phyloP scores from a whole-genome alignment of 1,284 basidiomycete species.

The Cryptococcus sp. region DNA sequence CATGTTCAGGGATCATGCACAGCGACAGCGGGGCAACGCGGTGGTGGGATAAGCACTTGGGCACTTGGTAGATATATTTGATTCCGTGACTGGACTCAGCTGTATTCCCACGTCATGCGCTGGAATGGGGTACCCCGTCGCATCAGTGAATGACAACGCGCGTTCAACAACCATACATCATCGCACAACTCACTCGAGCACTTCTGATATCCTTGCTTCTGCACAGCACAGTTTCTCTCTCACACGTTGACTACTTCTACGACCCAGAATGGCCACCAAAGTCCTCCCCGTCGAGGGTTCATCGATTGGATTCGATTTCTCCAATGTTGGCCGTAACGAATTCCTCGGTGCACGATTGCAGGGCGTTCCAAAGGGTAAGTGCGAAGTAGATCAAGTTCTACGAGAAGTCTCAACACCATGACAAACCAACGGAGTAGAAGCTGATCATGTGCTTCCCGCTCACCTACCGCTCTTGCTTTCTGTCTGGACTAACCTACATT shows the following conservation, averaged over 20 bases:
- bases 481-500: background rate
- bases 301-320: slow-evolving; percentile 68
- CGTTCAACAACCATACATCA: background rate
- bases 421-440: background rate
- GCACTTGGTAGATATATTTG: too few relatives aligned
- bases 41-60: too few relatives aligned
- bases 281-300: slow-evolving; percentile 8
- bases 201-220: too few relatives aligned
- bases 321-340: slow-evolving; percentile 72
- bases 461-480: background rate
- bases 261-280: slow-evolving; percentile 34
- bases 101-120: too few relatives aligned
- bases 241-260: background rate
- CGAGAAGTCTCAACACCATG: background rate
- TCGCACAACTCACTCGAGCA: too few relatives aligned
- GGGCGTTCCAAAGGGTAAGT: slow-evolving; percentile 56
- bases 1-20: too few relatives aligned
- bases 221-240: slow-evolving; percentile 1
- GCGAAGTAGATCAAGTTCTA: background rate
- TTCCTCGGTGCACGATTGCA: slow-evolving; percentile 60
- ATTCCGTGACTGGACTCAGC: background rate
- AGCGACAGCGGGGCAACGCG: too few relatives aligned
- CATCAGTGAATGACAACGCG: background rate
- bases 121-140: background rate
- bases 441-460: slow-evolving; percentile 1